Evolutionary conservation across 2,329 filamentous ascomycete genomes (phyloP).

Genomic region (Colletotrichum sp.): DNA sequence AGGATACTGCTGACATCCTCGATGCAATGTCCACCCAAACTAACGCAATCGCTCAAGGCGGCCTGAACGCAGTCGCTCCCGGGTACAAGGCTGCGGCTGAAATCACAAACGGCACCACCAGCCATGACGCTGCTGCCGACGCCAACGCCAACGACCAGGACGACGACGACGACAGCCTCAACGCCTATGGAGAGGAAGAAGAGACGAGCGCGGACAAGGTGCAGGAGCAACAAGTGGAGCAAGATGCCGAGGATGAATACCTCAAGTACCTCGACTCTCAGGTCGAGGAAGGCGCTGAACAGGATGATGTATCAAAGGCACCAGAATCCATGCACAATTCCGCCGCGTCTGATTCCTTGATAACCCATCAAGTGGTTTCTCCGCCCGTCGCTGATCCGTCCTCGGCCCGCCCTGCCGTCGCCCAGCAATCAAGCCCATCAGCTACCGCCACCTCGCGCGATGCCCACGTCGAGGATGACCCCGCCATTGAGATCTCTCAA

Average conservation of each 20-base stretch:
- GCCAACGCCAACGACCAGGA: constrained; percentile 26
- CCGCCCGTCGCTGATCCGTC: constrained; percentile 34
- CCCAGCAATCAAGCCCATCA: constrained; percentile 4
- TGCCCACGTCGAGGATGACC: constrained; percentile 30
- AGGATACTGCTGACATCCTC: constrained; percentile 56
- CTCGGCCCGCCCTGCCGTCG: constrained; percentile 27
- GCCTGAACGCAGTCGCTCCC: constrained; percentile 26
- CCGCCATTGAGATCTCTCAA: constrained; percentile 42
- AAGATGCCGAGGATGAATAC: constrained; percentile 50
- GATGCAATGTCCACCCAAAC: constrained; percentile 43
- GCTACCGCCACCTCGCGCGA: constrained; percentile 30
- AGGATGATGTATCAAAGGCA: constrained; percentile 48
- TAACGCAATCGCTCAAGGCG: constrained; percentile 26
- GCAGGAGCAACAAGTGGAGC: constrained; percentile 29
- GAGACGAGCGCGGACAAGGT: constrained; percentile 32
- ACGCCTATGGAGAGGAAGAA: constrained; percentile 47
- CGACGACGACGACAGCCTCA: constrained; percentile 48
- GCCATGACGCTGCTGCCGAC: constrained; percentile 30
- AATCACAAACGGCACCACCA: constrained; percentile 15
- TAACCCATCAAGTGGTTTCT: constrained; percentile 18
- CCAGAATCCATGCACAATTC: constrained; percentile 48
- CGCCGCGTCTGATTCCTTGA: constrained; percentile 43
- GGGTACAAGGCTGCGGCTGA: neutral
- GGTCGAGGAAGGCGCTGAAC: constrained; percentile 35
- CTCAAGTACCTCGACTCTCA: constrained; percentile 56